Evolutionary conservation across 768 basidiomycete genomes (phyloP), one percentile per base, ranked within the genome.

Genomic region (Sarcodon sp.): DNA sequence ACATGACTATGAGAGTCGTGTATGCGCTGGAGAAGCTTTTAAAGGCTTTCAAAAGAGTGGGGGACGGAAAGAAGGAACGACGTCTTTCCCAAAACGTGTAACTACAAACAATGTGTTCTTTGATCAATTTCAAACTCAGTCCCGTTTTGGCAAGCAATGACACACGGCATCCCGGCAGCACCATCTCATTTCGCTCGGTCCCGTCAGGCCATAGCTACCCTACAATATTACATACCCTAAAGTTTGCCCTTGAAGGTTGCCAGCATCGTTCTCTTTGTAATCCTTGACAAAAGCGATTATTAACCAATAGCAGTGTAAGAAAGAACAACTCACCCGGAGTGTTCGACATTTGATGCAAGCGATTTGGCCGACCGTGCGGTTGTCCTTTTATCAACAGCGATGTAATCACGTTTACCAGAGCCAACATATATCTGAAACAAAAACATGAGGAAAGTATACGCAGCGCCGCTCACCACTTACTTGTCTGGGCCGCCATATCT

Each of bases 401-500:
- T 75, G 62, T 85, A 94, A 48, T 84, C 78, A 38, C 91, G 78
- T 61, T 80, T 81, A 12, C 72, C 66, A 6, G 76, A 65, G 4
- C 91, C 91, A 12, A 89, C 75, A 57, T 87, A 94, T 46, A 93
- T 76, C 83, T 88, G 59, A 47, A 32, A 35, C 35, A 16, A 45
- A 44, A n/a, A 33, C 7, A 46, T 35, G 44, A 27, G 36, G 37
- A 45, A 11, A 16, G 18, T 34, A 16, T 33, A 35, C 10, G 32
- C 36, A 46, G 31, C 21, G 27, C 33, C 32, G 43, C 33, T 35
- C 34, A 15, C 33, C 47, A 54, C 66, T 49, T 62, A 83, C 83
- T 72, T 89, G 87, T 57, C 83, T 71, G 34, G 87, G 88, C 41
- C 87, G 74, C 89, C 92, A 94, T 55, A 94, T 94, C 66, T 92